phyloP scores from a whole-genome alignment of 2,329 filamentous ascomycete species.

The Alternaria sp. region DNA sequence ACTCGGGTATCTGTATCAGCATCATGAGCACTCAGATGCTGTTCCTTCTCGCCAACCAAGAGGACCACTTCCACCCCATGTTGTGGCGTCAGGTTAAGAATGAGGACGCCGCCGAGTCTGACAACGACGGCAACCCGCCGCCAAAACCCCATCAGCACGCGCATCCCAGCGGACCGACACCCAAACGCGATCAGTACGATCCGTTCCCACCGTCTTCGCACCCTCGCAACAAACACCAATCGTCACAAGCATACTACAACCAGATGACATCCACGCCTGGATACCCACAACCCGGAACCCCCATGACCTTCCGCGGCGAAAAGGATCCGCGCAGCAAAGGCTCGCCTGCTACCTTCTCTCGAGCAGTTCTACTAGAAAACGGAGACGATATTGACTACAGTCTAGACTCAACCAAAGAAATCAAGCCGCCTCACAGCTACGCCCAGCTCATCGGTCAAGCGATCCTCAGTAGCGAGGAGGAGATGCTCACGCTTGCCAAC shows the following conservation, averaged over 20 bases:
- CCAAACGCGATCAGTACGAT: constrained; percentile 47
- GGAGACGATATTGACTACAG: constrained; percentile 74
- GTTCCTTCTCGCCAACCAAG: constrained; percentile 87
- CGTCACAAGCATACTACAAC: constrained; percentile 39
- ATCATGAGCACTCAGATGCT: constrained; percentile 97
- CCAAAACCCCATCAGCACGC: constrained; percentile 42
- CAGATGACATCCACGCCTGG: constrained; percentile 47
- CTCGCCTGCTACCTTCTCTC: constrained; percentile 56
- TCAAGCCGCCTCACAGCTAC: constrained; percentile 96
- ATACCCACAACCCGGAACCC: constrained; percentile 42
- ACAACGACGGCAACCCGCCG: constrained; percentile 44
- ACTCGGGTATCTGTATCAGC: constrained; percentile 89
- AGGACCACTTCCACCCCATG: constrained; percentile 70
- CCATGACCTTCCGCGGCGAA: constrained; percentile 45
- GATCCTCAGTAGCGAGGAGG: constrained; percentile 83
- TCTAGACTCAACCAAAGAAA: constrained; percentile 81
- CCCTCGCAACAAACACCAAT: constrained; percentile 38
- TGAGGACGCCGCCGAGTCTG: constrained; percentile 48
- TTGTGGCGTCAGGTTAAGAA: constrained; percentile 68
- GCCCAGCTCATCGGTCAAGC: constrained; percentile 97
- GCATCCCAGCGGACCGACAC: constrained; percentile 43
- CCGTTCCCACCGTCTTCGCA: constrained; percentile 48
- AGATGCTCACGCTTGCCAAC: constrained; percentile 87
- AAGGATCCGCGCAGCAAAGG: constrained; percentile 49
- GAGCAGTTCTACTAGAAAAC: constrained; percentile 60